A percentile compares a stretch with the other conserved stretches of the same genome.
These are phyloP conservation scores for Paraphaeosphaeria minitans DNA, from an alignment of 2,329 filamentous ascomycete species.

Conservation along the genomic window DNA sequence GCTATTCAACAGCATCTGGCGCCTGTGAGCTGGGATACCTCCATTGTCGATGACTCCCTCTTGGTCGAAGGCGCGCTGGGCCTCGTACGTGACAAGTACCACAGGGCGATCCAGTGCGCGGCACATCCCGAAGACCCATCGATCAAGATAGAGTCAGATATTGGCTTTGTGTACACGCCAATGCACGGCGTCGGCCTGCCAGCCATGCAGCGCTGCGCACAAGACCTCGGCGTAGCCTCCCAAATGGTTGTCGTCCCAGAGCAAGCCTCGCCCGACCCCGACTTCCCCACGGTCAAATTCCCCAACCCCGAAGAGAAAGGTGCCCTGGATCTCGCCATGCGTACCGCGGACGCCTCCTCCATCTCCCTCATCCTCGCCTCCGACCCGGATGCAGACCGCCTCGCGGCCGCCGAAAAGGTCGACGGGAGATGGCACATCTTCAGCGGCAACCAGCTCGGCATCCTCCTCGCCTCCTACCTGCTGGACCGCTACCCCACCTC, in stretches of 20 bases:
- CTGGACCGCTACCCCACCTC: conserved; percentile 53
- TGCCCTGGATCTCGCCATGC: conserved; percentile 63
- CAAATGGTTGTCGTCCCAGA: conserved; percentile 55
- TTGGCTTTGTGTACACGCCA: conserved; percentile 60
- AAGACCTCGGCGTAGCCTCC: conserved; percentile 47
- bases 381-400: conserved; percentile 69
- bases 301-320: conserved; percentile 70
- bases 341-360: conserved; percentile 57
- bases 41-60: conserved; percentile 48
- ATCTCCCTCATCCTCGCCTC: conserved; percentile 63
- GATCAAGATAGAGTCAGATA: conserved; percentile 28
- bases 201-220: conserved; percentile 51
- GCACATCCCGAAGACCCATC: conserved; percentile 33
- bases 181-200: conserved; percentile 62
- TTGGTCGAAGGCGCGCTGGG: conserved; percentile 51
- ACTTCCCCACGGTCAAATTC: conserved; percentile 68
- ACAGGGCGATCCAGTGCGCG: conserved; percentile 50
- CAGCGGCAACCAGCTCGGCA: conserved; percentile 69
- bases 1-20: conserved; percentile 62
- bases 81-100: conserved; percentile 52
- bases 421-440: conserved; percentile 63
- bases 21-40: conserved; percentile 57
- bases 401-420: conserved; percentile 65
- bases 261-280: conserved; percentile 64
- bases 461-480: conserved; percentile 63